These are phyloP conservation scores for Wallacemonas sp. DNA, from an alignment of 208 protist genomes.

Conservation along the genomic window DNA sequence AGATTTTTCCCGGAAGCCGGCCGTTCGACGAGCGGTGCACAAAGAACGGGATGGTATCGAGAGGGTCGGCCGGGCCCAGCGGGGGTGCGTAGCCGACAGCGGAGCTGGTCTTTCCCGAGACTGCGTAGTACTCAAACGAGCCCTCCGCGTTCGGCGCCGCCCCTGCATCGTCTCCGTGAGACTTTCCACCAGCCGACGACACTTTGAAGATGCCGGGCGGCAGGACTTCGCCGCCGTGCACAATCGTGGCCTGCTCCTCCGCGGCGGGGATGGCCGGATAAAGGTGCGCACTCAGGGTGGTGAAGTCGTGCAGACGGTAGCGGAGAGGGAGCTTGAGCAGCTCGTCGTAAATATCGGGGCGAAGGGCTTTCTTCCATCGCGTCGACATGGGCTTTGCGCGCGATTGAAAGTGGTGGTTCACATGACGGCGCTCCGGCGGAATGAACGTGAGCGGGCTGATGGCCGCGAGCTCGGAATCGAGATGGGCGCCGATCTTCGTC, in stretches of 20 bases:
- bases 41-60: constrained; percentile 84
- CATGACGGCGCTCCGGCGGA: constrained; percentile 10
- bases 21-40: constrained; percentile 84
- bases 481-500: constrained; percentile 25
- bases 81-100: constrained; percentile 75
- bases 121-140: constrained; percentile 36
- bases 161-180: neutral
- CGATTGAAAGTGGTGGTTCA: constrained; percentile 12
- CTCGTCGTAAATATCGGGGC: constrained; percentile 86
- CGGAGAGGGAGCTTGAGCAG: constrained; percentile 85
- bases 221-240: neutral
- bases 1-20: constrained; percentile 64
- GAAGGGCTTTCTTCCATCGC: constrained; percentile 64
- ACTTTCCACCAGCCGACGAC: neutral
- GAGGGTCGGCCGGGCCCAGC: constrained; percentile 72
- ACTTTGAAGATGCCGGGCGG: neutral
- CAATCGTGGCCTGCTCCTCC: neutral
- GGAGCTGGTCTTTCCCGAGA: constrained; percentile 44
- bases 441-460: constrained; percentile 17
- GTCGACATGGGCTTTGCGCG: constrained; percentile 28
- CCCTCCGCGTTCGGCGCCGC: no score
- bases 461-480: constrained; percentile 17
- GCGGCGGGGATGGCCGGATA: constrained; percentile 16
- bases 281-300: constrained; percentile 45
- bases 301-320: constrained; percentile 79